Evolutionary conservation across 331 rosid species (phyloP).

Genomic region (Quercus phellos): DNA sequence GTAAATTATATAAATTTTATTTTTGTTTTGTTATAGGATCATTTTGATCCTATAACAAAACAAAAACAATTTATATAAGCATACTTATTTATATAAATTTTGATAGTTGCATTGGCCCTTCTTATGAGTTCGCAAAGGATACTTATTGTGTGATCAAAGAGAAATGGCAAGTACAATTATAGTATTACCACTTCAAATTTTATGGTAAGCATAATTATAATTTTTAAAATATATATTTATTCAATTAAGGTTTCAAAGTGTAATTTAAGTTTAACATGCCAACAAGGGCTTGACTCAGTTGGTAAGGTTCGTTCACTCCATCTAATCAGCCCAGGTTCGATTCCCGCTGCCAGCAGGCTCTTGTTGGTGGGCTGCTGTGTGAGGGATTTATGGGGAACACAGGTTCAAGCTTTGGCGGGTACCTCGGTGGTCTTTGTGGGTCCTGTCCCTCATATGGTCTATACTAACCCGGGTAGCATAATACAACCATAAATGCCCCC

Average conservation of each 20-base stretch:
- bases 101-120: constrained; percentile 73
- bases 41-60: constrained; percentile 34
- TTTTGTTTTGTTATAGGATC: constrained; percentile 38
- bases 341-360: too few relatives aligned
- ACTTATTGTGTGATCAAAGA: constrained; percentile 90
- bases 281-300: too few relatives aligned
- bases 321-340: too few relatives aligned
- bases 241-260: background rate
- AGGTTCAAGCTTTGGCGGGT: too few relatives aligned
- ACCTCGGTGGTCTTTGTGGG: too few relatives aligned
- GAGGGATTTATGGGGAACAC: too few relatives aligned
- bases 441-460: too few relatives aligned
- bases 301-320: too few relatives aligned
- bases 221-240: background rate
- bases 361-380: too few relatives aligned
- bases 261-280: background rate
- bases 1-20: background rate
- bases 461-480: too few relatives aligned
- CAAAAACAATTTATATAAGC: too few relatives aligned
- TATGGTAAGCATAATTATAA: constrained; percentile 39
- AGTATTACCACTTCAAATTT: constrained; percentile 95
- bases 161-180: constrained; percentile 90
- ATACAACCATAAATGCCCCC: too few relatives aligned
- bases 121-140: constrained; percentile 93
- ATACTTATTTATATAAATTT: background rate